Evolutionary conservation across 768 basidiomycete genomes (phyloP), one percentile per base, ranked within the genome.

Genomic region (Hygrophoropsis aurantiaca): DNA sequence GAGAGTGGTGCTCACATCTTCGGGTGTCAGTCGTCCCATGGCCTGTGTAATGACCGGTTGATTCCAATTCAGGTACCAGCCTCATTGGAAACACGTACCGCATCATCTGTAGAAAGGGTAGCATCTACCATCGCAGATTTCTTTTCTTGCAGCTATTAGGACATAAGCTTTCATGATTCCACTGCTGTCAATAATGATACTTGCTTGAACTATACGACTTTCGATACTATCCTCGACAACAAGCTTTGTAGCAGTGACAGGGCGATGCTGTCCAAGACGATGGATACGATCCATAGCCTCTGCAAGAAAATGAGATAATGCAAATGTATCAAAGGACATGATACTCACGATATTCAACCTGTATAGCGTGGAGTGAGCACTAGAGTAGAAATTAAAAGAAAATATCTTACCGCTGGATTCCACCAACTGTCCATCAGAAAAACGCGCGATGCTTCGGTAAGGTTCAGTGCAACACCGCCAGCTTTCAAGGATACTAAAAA

Each of bases 401-500:
- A 36, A 11, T 16, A 59, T 67, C 47, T 69, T 42, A 87, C 90
- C n/a, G 93, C 93, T 6, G 94, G 94, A 62, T 98, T 98, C 94
- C 94, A 95, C 92, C 92, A 95, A 54, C 87, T 90, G 62, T 95
- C 95, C 93, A 97, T 95, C 58, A 97, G 79, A 66, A 92, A 95
- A 16, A 97, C 93, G 21, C 90, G 87, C 26, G 90, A 92, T 0
- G 94, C 94, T 64, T 91, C 90, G 0, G 90, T 92, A 55, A 94
- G 65, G 62, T 94, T 94, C 41, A 95, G 74, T 3, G 90, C 91
- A 4, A 93, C 93, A 63, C 94, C 94, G 40, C 95, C 95, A 1
- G 95, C 95, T 66, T 97, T 98, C 61, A 99, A 73, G 52, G 87
- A 90, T 58, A 99, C 92, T 20, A 99, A 79, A 73, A 99, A 98